Base-by-base conservation (phyloP, 306 rosid genomes). In the Prosopis cineraria region DNA sequence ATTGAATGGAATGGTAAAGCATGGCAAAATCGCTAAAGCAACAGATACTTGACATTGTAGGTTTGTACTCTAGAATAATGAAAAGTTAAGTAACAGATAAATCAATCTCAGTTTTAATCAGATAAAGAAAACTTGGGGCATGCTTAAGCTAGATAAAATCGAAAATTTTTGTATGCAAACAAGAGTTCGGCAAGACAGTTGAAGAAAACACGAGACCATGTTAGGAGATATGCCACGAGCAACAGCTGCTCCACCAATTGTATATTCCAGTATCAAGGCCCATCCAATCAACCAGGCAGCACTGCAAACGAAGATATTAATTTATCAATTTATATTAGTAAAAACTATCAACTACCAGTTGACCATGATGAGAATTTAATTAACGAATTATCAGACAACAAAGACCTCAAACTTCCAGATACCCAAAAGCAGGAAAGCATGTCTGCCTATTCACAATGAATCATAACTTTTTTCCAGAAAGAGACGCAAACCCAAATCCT, bases 211-310 rank as follows among this genome's bases (percentile, higher is more conserved):
- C 5, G 27, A 29, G 78, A 95, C 98, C 96, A 95, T 66, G 88
- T 95, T 95, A 20, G 98, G 98, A 33, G 98, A 87, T 80, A 95
- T 89, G 85, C 98, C 97, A 41, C 98, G 97, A 41, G 98, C 97
- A 86, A 95, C 98, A 50, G 97, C 87, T 41, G 98, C 78, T 33
- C 93, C 96, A 30, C 98, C 91, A 53, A 95, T 87, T 37, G 93
- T 90, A 73, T 95, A 95, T 82, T 95, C 98, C 74, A 95, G 87
- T 62, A 95, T 85, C 84, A 95, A 78, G 68, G 93, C 95, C 98
- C 98, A 95, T 53, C 98, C 98, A 53, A 95, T 68, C 87, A 95
- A 78, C 98, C 98, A 95, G 79, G 98, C 98, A 79, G 86, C 93
- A 10, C 98, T 94, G 83, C 41, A 77, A 65, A 72, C 45, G 84